Evolutionary conservation across 495 filamentous ascomycete genomes (phyloP).

Genomic region (Chaetomium cochliodes): DNA sequence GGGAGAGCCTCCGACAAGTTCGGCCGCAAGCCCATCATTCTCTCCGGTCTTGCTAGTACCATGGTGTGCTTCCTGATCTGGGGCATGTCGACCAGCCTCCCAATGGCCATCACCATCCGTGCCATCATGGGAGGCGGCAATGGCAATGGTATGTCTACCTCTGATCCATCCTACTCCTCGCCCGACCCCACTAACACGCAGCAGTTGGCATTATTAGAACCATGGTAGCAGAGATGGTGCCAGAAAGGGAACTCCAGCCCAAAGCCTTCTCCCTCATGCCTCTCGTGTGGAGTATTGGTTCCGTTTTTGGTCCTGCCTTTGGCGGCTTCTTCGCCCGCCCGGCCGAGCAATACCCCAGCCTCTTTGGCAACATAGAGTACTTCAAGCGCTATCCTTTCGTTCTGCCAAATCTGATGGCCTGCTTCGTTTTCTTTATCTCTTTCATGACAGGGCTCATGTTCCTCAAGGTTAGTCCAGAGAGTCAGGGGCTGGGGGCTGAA

Average conservation of each 20-base stretch:
- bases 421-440: conserved; percentile 68
- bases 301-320: conserved; percentile 84
- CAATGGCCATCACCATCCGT: conserved; percentile 68
- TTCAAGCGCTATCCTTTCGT: conserved; percentile 74
- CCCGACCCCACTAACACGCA: conserved; percentile 3
- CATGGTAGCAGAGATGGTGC: conserved; percentile 75
- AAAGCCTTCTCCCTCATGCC: conserved; percentile 84
- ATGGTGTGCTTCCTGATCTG: conserved; percentile 72
- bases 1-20: conserved; percentile 70
- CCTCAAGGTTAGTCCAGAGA: conserved; percentile 47
- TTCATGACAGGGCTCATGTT: conserved; percentile 70
- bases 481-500: neutral
- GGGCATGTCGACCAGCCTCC: conserved; percentile 71
- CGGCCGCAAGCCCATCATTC: conserved; percentile 73
- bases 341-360: conserved; percentile 60
- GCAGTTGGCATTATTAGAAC: conserved; percentile 65
- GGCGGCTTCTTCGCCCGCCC: conserved; percentile 84
- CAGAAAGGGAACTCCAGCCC: conserved; percentile 76
- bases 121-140: conserved; percentile 65
- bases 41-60: conserved; percentile 66
- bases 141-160: conserved; percentile 54
- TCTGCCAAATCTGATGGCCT: conserved; percentile 77
- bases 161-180: neutral
- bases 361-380: conserved; percentile 66
- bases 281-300: conserved; percentile 74